A percentile compares a stretch with the other conserved stretches of the same genome.
Evolutionary conservation across 2,329 filamentous ascomycete species (phyloP).

Genomic region (Parafenestella ontariensis): DNA sequence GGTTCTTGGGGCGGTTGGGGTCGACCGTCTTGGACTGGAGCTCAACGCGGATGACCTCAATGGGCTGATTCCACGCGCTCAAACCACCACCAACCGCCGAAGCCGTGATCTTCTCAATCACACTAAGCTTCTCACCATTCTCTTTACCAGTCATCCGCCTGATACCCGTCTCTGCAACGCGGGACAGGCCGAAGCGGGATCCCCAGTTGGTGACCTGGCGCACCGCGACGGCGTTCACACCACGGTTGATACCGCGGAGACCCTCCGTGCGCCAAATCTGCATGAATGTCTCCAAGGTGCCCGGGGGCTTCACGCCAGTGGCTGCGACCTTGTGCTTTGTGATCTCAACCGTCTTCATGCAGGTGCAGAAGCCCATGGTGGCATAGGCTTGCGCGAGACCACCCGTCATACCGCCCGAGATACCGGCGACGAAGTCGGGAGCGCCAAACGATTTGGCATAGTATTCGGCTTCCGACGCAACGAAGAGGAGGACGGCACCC

Average conservation of each 20-base stretch:
- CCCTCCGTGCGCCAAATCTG: constrained; percentile 95
- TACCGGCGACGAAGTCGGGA: constrained; percentile 85
- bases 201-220: constrained; percentile 99
- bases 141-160: constrained; percentile 79
- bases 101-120: constrained; percentile 87
- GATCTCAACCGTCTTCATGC: constrained; percentile 99
- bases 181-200: constrained; percentile 89
- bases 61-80: constrained; percentile 98
- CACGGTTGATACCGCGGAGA: constrained; percentile 95
- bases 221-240: constrained; percentile 98
- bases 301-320: constrained; percentile 80
- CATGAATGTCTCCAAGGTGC: constrained; percentile 95
- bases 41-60: constrained; percentile 99
- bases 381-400: constrained; percentile 98
- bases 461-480: constrained; percentile 97
- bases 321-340: constrained; percentile 96
- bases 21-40: constrained; percentile 99
- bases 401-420: constrained; percentile 88
- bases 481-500: constrained; percentile 97
- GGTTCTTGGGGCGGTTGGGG: constrained; percentile 97
- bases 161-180: constrained; percentile 90
- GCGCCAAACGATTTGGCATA: constrained; percentile 85
- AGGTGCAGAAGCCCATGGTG: constrained; percentile 99
- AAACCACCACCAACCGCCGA: constrained; percentile 89
- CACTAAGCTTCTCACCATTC: constrained; percentile 76